Evolutionary conservation across 192 early-diverging fungal genomes (phyloP).

Genomic region (Coemansia sp.): DNA sequence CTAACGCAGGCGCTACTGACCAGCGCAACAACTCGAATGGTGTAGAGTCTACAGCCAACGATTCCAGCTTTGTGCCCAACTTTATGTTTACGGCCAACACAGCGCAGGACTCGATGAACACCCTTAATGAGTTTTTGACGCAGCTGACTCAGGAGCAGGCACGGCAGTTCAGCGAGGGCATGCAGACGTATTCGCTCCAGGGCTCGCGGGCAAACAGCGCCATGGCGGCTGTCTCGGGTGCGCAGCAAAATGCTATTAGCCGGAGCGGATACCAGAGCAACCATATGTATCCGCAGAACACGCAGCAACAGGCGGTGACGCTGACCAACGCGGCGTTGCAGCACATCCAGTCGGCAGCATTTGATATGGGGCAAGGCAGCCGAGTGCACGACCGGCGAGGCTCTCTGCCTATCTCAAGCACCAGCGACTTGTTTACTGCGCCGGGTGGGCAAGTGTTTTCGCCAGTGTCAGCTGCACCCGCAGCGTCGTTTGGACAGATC

Average conservation of each 20-base stretch:
- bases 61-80: slow-evolving; percentile 4
- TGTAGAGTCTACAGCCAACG: not conserved
- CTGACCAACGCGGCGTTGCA: slow-evolving; percentile 32
- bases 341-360: slow-evolving; percentile 24
- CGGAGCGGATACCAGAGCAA: not conserved
- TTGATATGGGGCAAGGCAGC: slow-evolving; percentile 11
- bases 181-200: slow-evolving; percentile 44
- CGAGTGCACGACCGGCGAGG: slow-evolving; percentile 32
- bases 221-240: not conserved
- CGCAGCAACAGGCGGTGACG: slow-evolving; percentile 3
- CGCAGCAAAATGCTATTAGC: not conserved
- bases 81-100: slow-evolving; percentile 42
- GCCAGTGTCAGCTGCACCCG: not conserved
- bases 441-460: slow-evolving; percentile 24
- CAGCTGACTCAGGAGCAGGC: slow-evolving; percentile 49
- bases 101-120: slow-evolving; percentile 47
- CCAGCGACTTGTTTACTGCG: slow-evolving; percentile 41
- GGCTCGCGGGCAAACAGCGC: slow-evolving; percentile 8
- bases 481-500: slow-evolving; percentile 8
- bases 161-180: slow-evolving; percentile 41
- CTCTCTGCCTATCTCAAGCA: slow-evolving; percentile 48
- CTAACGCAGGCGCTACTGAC: not conserved
- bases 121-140: slow-evolving; percentile 45
- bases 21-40: not conserved
- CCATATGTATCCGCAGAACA: not conserved